Evolutionary conservation across 495 filamentous ascomycete species (phyloP).

Genomic region (Neohortaea acidophila): DNA sequence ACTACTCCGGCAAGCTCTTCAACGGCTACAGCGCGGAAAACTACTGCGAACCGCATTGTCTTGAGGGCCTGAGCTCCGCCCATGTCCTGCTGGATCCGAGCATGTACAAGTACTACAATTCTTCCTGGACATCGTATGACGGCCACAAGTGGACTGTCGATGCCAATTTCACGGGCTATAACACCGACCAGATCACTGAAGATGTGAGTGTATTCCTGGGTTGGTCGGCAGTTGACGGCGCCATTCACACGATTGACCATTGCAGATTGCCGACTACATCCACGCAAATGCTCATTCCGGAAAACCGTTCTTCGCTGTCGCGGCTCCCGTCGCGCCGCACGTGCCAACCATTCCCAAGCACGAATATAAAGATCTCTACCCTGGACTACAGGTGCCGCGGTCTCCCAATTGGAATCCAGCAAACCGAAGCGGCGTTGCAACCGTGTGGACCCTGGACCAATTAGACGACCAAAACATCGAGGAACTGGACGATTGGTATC

Average conservation of each 20-base stretch:
- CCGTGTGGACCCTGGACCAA: constrained; percentile 38
- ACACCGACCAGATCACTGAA: constrained; percentile 43
- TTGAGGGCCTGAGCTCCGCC: constrained; percentile 38
- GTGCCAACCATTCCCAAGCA: constrained; percentile 30
- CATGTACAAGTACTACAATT: constrained; percentile 55
- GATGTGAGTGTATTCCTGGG: too few relatives aligned
- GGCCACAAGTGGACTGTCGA: constrained; percentile 24
- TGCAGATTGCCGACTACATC: constrained; percentile 41
- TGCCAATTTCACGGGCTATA: constrained; percentile 39
- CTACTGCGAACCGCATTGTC: constrained; percentile 30
- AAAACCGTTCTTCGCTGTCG: constrained; percentile 49
- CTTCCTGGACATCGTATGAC: constrained; percentile 45
- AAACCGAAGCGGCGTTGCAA: constrained; percentile 39
- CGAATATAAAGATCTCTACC: constrained; percentile 33
- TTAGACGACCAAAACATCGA: constrained; percentile 39
- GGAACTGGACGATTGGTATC: constrained; percentile 53
- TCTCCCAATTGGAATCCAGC: constrained; percentile 31
- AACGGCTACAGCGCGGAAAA: constrained; percentile 30
- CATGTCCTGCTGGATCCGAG: constrained; percentile 56
- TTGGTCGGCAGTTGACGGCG: too few relatives aligned
- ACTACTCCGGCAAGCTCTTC: constrained; percentile 57
- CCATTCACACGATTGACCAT: too few relatives aligned
- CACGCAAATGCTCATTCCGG: constrained; percentile 39
- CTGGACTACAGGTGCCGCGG: constrained; percentile 32
- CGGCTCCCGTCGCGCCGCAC: constrained; percentile 53